Base-by-base conservation (phyloP, 768 basidiomycete species). In the Dioszegia crocea region DNA sequence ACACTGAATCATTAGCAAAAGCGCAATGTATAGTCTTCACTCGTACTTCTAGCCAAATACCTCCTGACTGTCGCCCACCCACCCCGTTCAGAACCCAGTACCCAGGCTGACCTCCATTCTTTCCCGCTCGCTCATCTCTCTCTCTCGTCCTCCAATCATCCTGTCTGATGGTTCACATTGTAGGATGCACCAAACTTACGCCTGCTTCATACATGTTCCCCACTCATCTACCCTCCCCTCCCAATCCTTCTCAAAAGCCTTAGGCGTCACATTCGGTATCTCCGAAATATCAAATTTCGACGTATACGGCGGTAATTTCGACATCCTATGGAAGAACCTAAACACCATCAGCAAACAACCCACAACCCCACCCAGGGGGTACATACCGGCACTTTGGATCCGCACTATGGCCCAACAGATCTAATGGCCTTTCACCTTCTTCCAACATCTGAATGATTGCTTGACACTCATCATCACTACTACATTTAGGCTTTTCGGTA, bases 321-420 rank as follows among this genome's bases (percentile, higher is more conserved):
- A 71, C 61, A 70, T 74, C 19, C 67, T 91, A 52, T 77, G 69
- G 52, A 77, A 76, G 66, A 76, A 75, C 27, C 70, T 70, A 53
- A 0, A 33, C 39, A 4, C 5, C 38, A 39, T 3, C 30, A 30
- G 14, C 44, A 26, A 5, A 1, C 3, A 27, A 56, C 2, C 27
- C 19, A 4, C 3, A 4, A 31, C 5, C n/a, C n/a, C n/a, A n/a
- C n/a, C n/a, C n/a, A n/a, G 47, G 12, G 16, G 10, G 14, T 6
- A 71, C 76, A 44, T 43, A 96, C 62, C 93, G 83, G 74, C 90
- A 94, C 77, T 98, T 98, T 0, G 93, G 93, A 76, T 98, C 93
- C 1, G 91, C 89, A 6, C 83, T 81, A 62, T 78, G 75, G 2
- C 73, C 75, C 1, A 61, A 58, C 9, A 81, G 59, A 75, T 98